Conservation (phyloP, 495 filamentous ascomycete genomes). For the Penicillium goetzii region DNA sequence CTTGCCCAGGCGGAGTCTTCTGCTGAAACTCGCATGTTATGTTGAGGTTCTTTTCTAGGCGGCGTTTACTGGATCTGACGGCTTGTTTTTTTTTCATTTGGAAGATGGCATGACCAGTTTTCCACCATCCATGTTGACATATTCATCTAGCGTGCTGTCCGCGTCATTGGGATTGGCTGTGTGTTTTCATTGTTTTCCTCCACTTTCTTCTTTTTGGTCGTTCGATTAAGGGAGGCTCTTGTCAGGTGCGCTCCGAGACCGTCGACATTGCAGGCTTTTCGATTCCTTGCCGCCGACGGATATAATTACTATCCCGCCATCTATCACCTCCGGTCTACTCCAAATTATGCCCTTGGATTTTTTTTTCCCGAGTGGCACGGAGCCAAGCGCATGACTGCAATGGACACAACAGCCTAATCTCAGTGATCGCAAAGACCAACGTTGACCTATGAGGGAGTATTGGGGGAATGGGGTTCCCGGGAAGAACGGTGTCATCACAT, state of each 20-base stretch:
- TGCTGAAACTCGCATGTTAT: slow-evolving; percentile 45
- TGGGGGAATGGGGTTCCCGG: slow-evolving; percentile 9
- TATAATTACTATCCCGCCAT: slow-evolving; percentile 17
- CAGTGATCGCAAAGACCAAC: slow-evolving; percentile 16
- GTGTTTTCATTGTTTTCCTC: slow-evolving; percentile 16
- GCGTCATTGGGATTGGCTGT: slow-evolving; percentile 36
- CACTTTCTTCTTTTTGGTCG: slow-evolving; percentile 20
- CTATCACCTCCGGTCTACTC: neutral
- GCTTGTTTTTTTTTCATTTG: slow-evolving; percentile 41
- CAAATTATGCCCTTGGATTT: neutral
- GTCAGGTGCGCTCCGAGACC: neutral
- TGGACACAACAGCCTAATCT: slow-evolving; percentile 18
- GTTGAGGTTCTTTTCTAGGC: slow-evolving; percentile 44
- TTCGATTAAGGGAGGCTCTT: slow-evolving; percentile 16
- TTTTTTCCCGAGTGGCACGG: neutral
- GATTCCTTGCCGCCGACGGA: slow-evolving; percentile 7
- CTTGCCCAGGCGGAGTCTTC: slow-evolving; percentile 42
- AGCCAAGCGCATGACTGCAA: slow-evolving; percentile 2
- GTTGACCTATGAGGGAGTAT: slow-evolving; percentile 13
- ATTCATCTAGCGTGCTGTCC: slow-evolving; percentile 51
- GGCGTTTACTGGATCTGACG: slow-evolving; percentile 53
- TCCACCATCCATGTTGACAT: slow-evolving; percentile 47
- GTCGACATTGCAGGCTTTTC: neutral
- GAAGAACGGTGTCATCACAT: slow-evolving; percentile 19
- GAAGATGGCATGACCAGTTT: slow-evolving; percentile 44